phyloP scores from a whole-genome alignment of 108 stramenopile species.

The Nannochloropsis salina region DNA sequence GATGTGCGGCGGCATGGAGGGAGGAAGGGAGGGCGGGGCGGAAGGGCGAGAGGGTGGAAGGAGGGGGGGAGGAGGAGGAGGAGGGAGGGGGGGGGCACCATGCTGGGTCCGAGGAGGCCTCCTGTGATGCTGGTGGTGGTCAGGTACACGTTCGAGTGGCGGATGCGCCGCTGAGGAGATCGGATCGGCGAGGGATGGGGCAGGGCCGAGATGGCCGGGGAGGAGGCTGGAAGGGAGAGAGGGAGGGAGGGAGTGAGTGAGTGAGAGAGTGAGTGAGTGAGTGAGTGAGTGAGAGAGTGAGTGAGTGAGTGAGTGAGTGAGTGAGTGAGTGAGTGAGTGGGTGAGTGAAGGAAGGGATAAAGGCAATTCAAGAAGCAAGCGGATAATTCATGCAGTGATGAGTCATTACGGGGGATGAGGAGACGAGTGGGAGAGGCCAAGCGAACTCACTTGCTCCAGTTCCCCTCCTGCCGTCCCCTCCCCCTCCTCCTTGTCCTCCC shows the following conservation, averaged over 20 bases:
- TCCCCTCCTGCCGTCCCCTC: background rate
- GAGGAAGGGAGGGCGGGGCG: too few relatives aligned
- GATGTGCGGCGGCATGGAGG: too few relatives aligned
- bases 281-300: background rate
- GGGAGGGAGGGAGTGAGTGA: background rate
- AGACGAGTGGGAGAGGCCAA: background rate
- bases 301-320: background rate
- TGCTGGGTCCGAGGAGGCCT: too few relatives aligned
- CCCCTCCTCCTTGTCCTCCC: background rate
- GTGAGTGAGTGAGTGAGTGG: background rate
- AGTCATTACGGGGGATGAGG: background rate
- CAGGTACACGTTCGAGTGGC: too few relatives aligned
- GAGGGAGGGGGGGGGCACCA: too few relatives aligned
- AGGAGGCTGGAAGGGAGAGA: too few relatives aligned
- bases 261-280: background rate
- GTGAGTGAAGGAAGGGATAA: background rate
- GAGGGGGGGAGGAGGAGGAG: too few relatives aligned
- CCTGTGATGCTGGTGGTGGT: too few relatives aligned
- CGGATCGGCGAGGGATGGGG: too few relatives aligned
- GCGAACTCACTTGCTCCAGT: background rate
- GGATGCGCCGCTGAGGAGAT: too few relatives aligned
- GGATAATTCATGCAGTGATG: background rate
- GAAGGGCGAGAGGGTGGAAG: too few relatives aligned
- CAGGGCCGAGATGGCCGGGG: too few relatives aligned
- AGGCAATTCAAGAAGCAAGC: background rate